Conservation (phyloP, 495 filamentous ascomycete genomes). For the Penicillium parvum region DNA sequence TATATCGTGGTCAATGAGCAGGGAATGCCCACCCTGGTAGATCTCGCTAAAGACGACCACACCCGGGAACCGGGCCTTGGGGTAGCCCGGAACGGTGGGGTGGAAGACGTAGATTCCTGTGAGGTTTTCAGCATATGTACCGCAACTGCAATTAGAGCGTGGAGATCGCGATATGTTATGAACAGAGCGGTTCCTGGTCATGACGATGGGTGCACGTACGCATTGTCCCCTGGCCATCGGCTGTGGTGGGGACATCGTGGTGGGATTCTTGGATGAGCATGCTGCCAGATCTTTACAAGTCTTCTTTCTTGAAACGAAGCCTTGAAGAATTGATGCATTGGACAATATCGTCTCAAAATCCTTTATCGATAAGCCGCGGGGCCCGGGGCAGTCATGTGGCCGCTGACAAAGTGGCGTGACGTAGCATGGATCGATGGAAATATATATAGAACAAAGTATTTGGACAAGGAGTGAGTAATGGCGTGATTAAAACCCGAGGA, state of each 20-base stretch:
- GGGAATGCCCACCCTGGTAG: constrained; percentile 68
- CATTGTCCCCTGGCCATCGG: constrained; percentile 58
- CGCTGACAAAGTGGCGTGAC: constrained; percentile 5
- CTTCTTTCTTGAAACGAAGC: not conserved
- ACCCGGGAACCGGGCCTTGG: constrained; percentile 84
- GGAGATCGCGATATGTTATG: not conserved
- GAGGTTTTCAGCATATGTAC: constrained; percentile 4
- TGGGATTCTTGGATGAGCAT: constrained; percentile 68
- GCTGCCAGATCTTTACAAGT: constrained; percentile 13
- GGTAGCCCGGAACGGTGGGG: constrained; percentile 76
- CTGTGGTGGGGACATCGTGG: constrained; percentile 62
- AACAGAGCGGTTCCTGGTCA: not conserved
- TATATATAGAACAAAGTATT: not conserved
- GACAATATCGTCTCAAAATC: not conserved
- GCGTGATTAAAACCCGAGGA: constrained; percentile 8
- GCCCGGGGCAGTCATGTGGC: constrained; percentile 14
- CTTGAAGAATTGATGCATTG: not conserved
- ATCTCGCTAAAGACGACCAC: constrained; percentile 93
- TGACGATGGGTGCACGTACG: constrained; percentile 39
- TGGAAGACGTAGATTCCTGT: constrained; percentile 86
- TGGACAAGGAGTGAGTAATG: too few relatives aligned
- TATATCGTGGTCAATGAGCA: not conserved
- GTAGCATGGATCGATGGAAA: not conserved
- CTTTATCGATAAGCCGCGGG: constrained; percentile 20
- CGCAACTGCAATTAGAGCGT: too few relatives aligned